Conservation (phyloP, 2,329 filamentous ascomycete genomes). For the Mollisia scopiformis region DNA sequence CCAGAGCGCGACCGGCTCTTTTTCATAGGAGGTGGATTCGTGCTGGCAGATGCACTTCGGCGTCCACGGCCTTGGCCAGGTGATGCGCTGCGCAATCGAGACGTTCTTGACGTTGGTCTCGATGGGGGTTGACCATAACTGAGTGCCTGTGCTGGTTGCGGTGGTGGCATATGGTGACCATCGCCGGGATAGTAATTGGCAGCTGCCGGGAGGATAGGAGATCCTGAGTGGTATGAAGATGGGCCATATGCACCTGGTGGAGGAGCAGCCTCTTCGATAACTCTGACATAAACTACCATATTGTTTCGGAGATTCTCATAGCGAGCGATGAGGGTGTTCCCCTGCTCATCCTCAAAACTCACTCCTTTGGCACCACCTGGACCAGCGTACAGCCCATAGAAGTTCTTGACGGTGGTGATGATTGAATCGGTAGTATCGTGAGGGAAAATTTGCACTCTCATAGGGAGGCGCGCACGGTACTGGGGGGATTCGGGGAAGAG, state of each 20-base stretch:
- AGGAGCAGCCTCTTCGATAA: slow-evolving; percentile 64
- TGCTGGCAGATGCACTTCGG: slow-evolving; percentile 74
- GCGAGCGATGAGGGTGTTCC: slow-evolving; percentile 88
- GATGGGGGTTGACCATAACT: slow-evolving; percentile 65
- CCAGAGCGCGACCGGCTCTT: slow-evolving; percentile 69
- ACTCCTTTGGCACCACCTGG: slow-evolving; percentile 74
- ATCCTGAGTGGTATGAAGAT: slow-evolving; percentile 53
- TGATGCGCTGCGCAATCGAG: slow-evolving; percentile 78
- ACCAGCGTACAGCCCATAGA: slow-evolving; percentile 91
- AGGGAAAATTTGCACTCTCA: slow-evolving; percentile 88
- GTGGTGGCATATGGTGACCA: slow-evolving; percentile 64
- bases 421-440: slow-evolving; percentile 98
- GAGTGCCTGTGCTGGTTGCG: slow-evolving; percentile 51
- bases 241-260: slow-evolving; percentile 52
- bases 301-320: slow-evolving; percentile 95
- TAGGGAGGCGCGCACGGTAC: slow-evolving; percentile 75
- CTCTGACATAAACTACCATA: slow-evolving; percentile 91
- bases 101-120: slow-evolving; percentile 70
- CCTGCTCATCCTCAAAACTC: slow-evolving; percentile 90
- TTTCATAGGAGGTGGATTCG: slow-evolving; percentile 53
- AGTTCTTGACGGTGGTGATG: slow-evolving; percentile 97
- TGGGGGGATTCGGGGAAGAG: slow-evolving; percentile 69
- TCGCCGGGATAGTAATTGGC: slow-evolving; percentile 57
- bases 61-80: slow-evolving; percentile 66
- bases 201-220: slow-evolving; percentile 54